A percentile compares a stretch with the other conserved stretches of the same genome.
phyloP scores from a whole-genome alignment of 192 early-diverging fungal genomes.

The Endogone sp. region DNA sequence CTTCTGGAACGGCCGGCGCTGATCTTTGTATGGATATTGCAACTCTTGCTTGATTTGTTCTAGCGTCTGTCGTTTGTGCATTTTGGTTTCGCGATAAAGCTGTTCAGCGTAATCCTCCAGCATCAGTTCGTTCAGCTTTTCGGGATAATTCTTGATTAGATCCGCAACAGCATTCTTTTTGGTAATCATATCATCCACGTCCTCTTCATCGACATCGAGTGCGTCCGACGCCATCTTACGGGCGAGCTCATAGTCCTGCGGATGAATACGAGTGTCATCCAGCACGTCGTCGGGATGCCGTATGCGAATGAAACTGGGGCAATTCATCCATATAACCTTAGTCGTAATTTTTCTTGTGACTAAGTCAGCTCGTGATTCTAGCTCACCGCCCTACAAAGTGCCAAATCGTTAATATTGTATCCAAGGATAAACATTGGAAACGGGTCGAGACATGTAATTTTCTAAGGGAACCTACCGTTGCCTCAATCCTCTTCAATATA shows the following conservation, averaged over 20 bases:
- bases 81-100: slow-evolving; percentile 66
- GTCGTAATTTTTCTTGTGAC: slow-evolving; percentile 62
- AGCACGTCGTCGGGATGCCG: slow-evolving; percentile 67
- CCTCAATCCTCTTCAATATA: slow-evolving; percentile 62
- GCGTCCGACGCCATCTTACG: slow-evolving; percentile 97
- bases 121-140: slow-evolving; percentile 80
- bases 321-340: slow-evolving; percentile 86
- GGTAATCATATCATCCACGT: slow-evolving; percentile 60
- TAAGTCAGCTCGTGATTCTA: slow-evolving; percentile 71
- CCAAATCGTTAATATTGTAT: no score
- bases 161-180: slow-evolving; percentile 77
- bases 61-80: slow-evolving; percentile 78
- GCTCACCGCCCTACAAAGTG: slow-evolving; percentile 13
- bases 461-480: slow-evolving; percentile 8
- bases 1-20: slow-evolving; percentile 53
- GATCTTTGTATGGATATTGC: slow-evolving; percentile 76
- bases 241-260: slow-evolving; percentile 91
- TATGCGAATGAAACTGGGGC: slow-evolving; percentile 87
- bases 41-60: slow-evolving; percentile 86
- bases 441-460: background rate
- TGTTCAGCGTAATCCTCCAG: slow-evolving; percentile 89
- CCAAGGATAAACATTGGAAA: background rate
- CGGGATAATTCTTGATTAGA: slow-evolving; percentile 69
- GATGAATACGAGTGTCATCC: slow-evolving; percentile 94
- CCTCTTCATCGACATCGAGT: slow-evolving; percentile 83